A percentile compares a stretch with the other conserved stretches of the same genome.
Conservation (phyloP, 768 basidiomycete species). For the Trametes sanguinea region DNA sequence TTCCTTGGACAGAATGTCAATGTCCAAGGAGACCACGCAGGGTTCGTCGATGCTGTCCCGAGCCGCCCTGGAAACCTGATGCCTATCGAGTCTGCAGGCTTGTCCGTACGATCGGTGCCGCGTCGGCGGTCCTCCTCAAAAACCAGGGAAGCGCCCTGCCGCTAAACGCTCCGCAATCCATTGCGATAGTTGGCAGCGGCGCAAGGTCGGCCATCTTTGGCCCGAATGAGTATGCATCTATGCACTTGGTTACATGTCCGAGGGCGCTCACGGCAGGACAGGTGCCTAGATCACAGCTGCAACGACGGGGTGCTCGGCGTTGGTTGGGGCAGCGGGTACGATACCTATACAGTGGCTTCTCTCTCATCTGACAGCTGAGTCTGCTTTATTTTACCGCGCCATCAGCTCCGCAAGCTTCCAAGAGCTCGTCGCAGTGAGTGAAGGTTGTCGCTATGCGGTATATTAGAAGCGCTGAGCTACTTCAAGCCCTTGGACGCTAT, state of each 20-base stretch:
- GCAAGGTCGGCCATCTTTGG: slow-evolving; percentile 56
- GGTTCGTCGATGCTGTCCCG: slow-evolving; percentile 3
- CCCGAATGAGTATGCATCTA: slow-evolving; percentile 48
- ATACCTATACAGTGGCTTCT: not conserved
- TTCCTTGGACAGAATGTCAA: slow-evolving; percentile 40
- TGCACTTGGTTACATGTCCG: not conserved
- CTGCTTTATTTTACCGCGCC: too few relatives aligned
- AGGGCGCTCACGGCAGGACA: slow-evolving; percentile 24
- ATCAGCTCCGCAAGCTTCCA: slow-evolving; percentile 52
- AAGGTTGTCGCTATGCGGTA: not conserved
- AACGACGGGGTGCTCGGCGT: slow-evolving; percentile 63
- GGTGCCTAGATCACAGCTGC: slow-evolving; percentile 55
- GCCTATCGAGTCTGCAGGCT: slow-evolving; percentile 9
- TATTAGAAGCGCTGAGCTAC: not conserved
- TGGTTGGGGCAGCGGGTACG: slow-evolving; percentile 47
- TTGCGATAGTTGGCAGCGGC: slow-evolving; percentile 56
- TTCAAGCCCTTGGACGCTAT: slow-evolving; percentile 43
- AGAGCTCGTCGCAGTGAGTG: slow-evolving; percentile 47
- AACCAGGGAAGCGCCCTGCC: slow-evolving; percentile 52
- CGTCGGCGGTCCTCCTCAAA: slow-evolving; percentile 65
- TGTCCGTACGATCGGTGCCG: slow-evolving; percentile 51
- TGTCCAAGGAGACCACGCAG: slow-evolving; percentile 42
- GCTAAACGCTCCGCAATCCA: slow-evolving; percentile 45
- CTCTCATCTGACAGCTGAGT: too few relatives aligned
- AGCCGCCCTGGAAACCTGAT: too few relatives aligned